phyloP scores from a whole-genome alignment of 2,329 filamentous ascomycete species.

The Alternaria ventricosa region DNA sequence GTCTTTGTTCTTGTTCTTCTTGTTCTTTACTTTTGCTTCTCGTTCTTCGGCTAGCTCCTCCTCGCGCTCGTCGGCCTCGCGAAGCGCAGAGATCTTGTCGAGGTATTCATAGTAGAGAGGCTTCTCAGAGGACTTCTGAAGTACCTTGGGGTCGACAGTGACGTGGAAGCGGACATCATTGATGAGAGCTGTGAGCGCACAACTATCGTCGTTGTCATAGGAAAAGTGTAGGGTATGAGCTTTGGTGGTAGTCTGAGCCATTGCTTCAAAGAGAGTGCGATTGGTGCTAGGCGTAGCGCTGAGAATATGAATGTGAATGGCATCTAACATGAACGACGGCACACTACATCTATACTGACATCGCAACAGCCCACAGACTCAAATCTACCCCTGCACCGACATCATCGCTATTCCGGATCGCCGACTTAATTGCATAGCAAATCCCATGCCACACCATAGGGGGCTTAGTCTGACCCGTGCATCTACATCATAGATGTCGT shows the following conservation, averaged over 20 bases:
- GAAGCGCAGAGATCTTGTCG: constrained; percentile 19
- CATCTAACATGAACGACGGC: not conserved
- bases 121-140: constrained; percentile 21
- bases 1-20: not conserved
- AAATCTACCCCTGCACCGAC: constrained; percentile 1
- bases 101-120: constrained; percentile 26
- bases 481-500: constrained; percentile 20
- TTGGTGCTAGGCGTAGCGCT: not conserved
- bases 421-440: not conserved
- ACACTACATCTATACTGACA: constrained; percentile 1
- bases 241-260: constrained; percentile 14
- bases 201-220: constrained; percentile 22
- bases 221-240: constrained; percentile 20
- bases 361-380: not conserved
- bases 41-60: constrained; percentile 11
- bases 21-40: not conserved
- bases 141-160: constrained; percentile 10
- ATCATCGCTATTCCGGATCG: constrained; percentile 8
- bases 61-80: constrained; percentile 22
- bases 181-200: constrained; percentile 20
- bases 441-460: constrained; percentile 3
- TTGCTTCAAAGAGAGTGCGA: not conserved
- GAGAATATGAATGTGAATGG: not conserved
- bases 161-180: constrained; percentile 30
- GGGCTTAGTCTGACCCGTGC: constrained; percentile 10